Base-by-base conservation (phyloP, 352 stramenopile species). In the Phytophthora chlamydospora region DNA sequence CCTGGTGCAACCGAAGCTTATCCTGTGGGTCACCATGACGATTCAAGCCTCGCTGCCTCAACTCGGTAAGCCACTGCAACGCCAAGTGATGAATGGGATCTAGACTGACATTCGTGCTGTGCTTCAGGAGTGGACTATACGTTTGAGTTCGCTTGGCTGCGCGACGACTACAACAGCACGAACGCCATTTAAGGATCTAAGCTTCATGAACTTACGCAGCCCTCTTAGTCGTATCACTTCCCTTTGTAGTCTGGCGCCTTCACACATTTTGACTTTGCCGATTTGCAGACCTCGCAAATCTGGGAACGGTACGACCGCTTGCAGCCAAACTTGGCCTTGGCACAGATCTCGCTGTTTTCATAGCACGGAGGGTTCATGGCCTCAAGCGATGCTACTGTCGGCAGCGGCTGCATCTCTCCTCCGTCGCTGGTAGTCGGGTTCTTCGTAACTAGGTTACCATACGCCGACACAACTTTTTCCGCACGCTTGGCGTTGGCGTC, bases 281-380 rank as follows among this genome's bases (percentile, higher is more conserved):
- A 47, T 0, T 52, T 73, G 50, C 83, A 91, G 1, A 90, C 66
- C 13, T 78, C 42, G 49, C 83, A 91, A 48, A 90, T 75, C 66
- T 90, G 80, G 1, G 78, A 78, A n/a, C 71, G 74, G 36, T 83
- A 69, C 19, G 67, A 66, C 13, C 83, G 76, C 12, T 71, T 73
- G 66, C 83, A 91, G 51, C 83, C 83, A 34, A 72, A 81, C 17
- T 71, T 27, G 3, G 78, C 59, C 1, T 67, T 54, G 1, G 76
- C 76, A 44, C 83, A 91, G 16, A 62, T 21, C 12, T 68, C 38
- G 46, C 65, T 88, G 70, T 90, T 91, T 44, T 74, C 50, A 56
- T 85, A 90, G 58, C 83, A 91, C 19, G 70, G 68, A 12, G 83
- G 80, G 50, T 91, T 91, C 4, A 29, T 36, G 10, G 49, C 55